These are phyloP conservation scores for Pestalotiopsis sp. DNA, from an alignment of 2,329 filamentous ascomycete species.

Conservation along the genomic window DNA sequence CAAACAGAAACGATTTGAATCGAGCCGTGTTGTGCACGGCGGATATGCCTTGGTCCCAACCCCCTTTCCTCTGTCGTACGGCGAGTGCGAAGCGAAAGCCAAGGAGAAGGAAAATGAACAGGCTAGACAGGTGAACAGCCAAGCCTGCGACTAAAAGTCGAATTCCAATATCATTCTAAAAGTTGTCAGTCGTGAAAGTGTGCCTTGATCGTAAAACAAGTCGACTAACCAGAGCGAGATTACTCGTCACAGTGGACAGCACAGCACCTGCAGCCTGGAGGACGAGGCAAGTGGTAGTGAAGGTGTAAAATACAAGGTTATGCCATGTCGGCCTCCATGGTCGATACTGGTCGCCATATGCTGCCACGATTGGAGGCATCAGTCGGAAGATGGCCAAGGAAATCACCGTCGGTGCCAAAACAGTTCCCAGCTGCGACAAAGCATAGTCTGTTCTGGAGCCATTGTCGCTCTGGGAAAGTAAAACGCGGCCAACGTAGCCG, in stretches of 20 bases:
- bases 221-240: constrained; percentile 37
- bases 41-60: constrained; percentile 41
- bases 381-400: constrained; percentile 46
- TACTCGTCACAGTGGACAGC: constrained; percentile 39
- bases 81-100: constrained; percentile 44
- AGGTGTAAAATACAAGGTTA: constrained; percentile 26
- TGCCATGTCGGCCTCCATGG: constrained; percentile 36
- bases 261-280: constrained; percentile 45
- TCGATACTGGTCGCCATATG: constrained; percentile 49
- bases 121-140: constrained; percentile 43
- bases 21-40: constrained; percentile 42
- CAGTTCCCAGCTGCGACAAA: constrained; percentile 49
- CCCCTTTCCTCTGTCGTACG: constrained; percentile 39
- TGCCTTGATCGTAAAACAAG: too few species aligned
- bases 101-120: constrained; percentile 41
- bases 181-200: constrained; percentile 28
- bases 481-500: constrained; percentile 49
- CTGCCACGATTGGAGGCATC: constrained; percentile 47
- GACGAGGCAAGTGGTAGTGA: constrained; percentile 26
- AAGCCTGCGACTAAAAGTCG: constrained; percentile 48
- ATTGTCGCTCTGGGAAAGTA: constrained; percentile 37
- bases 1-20: constrained; percentile 48
- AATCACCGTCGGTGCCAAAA: constrained; percentile 50
- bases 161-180: constrained; percentile 31
- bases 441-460: constrained; percentile 41